These are phyloP conservation scores for Prunus mongolica DNA, from an alignment of 306 rosid species.

Conservation along the genomic window DNA sequence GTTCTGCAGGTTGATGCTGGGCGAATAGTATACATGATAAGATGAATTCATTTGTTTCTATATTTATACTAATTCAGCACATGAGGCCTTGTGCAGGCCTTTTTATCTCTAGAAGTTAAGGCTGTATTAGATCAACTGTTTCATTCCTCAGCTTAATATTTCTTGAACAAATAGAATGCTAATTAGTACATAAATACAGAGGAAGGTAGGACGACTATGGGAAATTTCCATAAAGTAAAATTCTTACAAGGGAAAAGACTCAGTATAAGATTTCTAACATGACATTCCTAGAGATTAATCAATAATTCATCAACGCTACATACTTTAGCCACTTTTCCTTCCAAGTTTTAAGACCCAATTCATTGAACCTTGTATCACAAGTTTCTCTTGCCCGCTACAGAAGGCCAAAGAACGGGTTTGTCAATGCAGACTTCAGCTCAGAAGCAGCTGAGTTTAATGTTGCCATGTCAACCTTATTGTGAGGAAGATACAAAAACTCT, in stretches of 20 bases:
- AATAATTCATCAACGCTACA: background rate
- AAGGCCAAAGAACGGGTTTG: slow-evolving; percentile 87
- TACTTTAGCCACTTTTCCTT: background rate
- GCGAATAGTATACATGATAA: background rate
- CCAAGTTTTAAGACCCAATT: background rate
- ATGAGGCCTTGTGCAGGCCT: no score
- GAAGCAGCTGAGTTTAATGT: slow-evolving; percentile 55
- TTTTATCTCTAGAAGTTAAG: no score
- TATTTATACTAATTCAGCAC: no score
- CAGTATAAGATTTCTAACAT: background rate
- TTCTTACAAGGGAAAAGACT: background rate
- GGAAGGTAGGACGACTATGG: no score
- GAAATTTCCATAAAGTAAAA: background rate
- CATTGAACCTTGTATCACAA: background rate
- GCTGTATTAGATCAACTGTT: no score
- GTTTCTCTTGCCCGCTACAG: slow-evolving; percentile 30
- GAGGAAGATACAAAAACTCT: slow-evolving; percentile 63
- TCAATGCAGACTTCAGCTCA: slow-evolving; percentile 57
- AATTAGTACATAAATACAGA: no score
- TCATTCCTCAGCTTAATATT: background rate
- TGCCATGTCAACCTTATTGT: slow-evolving; percentile 41
- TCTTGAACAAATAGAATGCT: background rate
- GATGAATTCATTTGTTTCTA: no score
- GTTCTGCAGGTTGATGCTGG: background rate
- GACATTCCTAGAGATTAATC: background rate